These are phyloP conservation scores for Agaricus bisporus DNA, from an alignment of 768 basidiomycete genomes.

Conservation along the genomic window DNA sequence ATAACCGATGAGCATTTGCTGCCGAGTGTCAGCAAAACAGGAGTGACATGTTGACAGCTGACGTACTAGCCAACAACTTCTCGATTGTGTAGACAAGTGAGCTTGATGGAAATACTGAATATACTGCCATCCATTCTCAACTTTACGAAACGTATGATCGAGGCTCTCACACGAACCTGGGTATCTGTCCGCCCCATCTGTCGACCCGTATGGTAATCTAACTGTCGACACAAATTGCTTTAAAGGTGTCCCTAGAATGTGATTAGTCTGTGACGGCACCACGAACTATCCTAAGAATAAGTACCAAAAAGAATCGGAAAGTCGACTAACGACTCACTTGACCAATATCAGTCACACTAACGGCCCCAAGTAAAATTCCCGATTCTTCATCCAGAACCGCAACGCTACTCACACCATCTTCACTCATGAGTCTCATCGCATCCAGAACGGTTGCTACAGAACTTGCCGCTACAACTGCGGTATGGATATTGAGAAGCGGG, in stretches of 20 bases:
- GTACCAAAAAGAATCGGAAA: neutral
- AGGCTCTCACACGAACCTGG: constrained; percentile 42
- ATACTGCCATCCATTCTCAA: constrained; percentile 39
- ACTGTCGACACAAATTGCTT: constrained; percentile 66
- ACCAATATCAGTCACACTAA: constrained; percentile 80
- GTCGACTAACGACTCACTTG: constrained; percentile 36
- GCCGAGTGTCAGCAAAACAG: neutral
- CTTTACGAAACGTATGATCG: neutral
- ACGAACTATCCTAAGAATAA: constrained; percentile 45
- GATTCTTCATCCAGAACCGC: constrained; percentile 67
- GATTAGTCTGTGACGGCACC: constrained; percentile 75
- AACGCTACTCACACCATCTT: constrained; percentile 78
- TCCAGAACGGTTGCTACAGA: constrained; percentile 63
- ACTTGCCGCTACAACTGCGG: constrained; percentile 56
- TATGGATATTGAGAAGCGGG: constrained; percentile 59
- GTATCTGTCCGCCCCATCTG: constrained; percentile 73
- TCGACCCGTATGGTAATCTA: constrained; percentile 71
- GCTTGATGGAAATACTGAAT: constrained; percentile 63
- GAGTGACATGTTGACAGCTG: neutral
- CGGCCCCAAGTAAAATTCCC: constrained; percentile 61
- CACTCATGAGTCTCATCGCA: constrained; percentile 83
- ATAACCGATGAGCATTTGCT: constrained; percentile 79
- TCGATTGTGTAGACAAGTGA: constrained; percentile 67
- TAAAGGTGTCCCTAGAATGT: constrained; percentile 63
- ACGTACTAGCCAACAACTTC: constrained; percentile 78